Percentiles rank a stretch among this genome's conserved stretches.
phyloP scores from a whole-genome alignment of 2,329 filamentous ascomycete genomes.

The Penicillium griseofulvum region DNA sequence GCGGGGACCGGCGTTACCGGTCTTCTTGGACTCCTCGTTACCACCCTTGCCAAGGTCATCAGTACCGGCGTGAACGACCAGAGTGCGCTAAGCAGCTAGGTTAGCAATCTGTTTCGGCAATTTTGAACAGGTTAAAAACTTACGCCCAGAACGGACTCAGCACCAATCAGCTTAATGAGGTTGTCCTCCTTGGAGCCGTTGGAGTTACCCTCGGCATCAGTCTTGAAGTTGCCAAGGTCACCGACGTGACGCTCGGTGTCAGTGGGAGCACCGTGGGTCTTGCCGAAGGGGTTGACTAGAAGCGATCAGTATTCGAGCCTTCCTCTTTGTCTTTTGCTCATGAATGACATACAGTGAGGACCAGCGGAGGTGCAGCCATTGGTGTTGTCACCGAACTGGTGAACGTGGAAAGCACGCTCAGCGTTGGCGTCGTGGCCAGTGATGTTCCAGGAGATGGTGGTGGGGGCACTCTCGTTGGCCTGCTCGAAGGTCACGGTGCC shows the following conservation, averaged over 20 bases:
- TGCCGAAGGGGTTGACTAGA: constrained; percentile 89
- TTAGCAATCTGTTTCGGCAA: constrained; percentile 11
- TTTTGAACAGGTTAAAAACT: constrained; percentile 25
- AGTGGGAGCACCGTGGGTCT: constrained; percentile 82
- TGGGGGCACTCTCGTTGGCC: constrained; percentile 73
- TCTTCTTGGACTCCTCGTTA: constrained; percentile 96
- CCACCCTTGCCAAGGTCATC: constrained; percentile 94
- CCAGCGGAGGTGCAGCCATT: constrained; percentile 99
- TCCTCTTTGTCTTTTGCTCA: background rate
- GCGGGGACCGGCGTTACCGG: constrained; percentile 88
- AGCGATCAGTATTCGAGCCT: constrained; percentile 3
- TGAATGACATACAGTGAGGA: constrained; percentile 76
- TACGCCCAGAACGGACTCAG: constrained; percentile 92
- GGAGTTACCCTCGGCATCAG: constrained; percentile 86
- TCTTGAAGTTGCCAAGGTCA: constrained; percentile 96
- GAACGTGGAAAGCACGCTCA: constrained; percentile 96
- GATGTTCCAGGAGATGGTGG: constrained; percentile 90
- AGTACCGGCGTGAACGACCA: constrained; percentile 91
- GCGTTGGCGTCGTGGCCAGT: constrained; percentile 89
- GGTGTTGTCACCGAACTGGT: constrained; percentile 99
- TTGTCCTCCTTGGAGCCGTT: constrained; percentile 77
- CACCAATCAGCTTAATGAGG: constrained; percentile 91
- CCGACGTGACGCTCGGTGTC: constrained; percentile 90
- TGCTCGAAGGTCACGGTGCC: constrained; percentile 97
- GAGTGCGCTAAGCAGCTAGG: constrained; percentile 65